These are phyloP conservation scores for Botryotinia narcissicola DNA, from an alignment of 2,329 filamentous ascomycete species.

Conservation along the genomic window DNA sequence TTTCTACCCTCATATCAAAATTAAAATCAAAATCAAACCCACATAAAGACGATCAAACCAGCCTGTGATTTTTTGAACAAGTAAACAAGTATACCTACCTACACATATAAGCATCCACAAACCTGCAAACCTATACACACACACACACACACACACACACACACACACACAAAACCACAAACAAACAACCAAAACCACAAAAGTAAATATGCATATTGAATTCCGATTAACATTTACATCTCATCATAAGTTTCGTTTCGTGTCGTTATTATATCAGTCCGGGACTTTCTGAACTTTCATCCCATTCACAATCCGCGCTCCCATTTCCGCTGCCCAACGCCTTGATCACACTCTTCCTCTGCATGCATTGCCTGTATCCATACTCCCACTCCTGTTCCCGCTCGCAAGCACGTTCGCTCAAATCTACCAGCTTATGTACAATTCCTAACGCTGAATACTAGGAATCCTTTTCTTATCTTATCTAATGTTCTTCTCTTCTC, in stretches of 20 bases:
- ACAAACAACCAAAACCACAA: neutral
- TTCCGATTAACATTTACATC: conserved; percentile 11
- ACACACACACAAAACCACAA: neutral
- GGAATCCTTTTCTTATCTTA: neutral
- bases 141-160: no score
- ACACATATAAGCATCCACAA: no score
- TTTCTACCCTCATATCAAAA: no score
- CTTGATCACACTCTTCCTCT: neutral
- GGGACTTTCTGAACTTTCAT: neutral
- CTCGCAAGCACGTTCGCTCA: neutral
- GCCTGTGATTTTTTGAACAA: rapidly evolving
- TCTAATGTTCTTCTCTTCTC: no score
- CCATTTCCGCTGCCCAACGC: neutral
- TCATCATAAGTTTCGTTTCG: conserved; percentile 10
- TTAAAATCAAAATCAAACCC: no score
- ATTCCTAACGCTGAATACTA: conserved; percentile 1
- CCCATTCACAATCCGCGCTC: neutral
- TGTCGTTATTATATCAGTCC: neutral
- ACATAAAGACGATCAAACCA: no score
- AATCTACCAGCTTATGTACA: conserved; percentile 15
- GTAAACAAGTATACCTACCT: neutral
- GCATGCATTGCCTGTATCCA: neutral
- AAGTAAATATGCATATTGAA: neutral
- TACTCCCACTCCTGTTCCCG: neutral
- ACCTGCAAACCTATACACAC: rapidly evolving